Conservation (phyloP, 192 early-diverging fungal species). For the Podila horticola region DNA sequence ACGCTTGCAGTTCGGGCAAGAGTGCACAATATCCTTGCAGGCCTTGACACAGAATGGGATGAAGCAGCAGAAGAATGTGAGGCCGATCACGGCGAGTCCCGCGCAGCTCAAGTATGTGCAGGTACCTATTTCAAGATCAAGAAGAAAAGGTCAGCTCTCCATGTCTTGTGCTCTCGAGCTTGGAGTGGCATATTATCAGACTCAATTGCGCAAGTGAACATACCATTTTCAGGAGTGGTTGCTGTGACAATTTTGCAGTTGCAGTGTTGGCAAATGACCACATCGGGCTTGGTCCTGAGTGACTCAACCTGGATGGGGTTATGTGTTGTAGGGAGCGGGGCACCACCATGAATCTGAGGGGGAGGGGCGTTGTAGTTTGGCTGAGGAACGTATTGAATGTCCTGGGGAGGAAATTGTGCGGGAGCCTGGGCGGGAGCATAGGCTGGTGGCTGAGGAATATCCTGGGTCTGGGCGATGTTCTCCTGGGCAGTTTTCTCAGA, state of each 20-base stretch:
- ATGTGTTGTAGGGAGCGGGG: too few species aligned
- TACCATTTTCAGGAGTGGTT: conserved; percentile 41
- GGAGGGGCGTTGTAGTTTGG: too few species aligned
- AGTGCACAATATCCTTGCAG: conserved; percentile 45
- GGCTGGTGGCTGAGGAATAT: too few species aligned
- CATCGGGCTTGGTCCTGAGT: conserved; percentile 26
- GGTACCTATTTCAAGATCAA: conserved; percentile 13
- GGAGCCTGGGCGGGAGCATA: too few species aligned
- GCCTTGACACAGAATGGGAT: conserved; percentile 38
- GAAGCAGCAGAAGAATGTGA: conserved; percentile 43
- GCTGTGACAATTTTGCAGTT: conserved; percentile 29
- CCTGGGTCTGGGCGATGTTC: too few species aligned
- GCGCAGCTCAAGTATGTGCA: conserved; percentile 43
- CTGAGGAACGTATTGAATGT: too few species aligned
- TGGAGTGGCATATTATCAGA: neutral
- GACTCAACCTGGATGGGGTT: conserved; percentile 18
- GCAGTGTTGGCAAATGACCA: conserved; percentile 46
- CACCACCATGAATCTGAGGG: too few species aligned
- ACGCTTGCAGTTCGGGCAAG: conserved; percentile 44
- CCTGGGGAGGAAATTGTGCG: too few species aligned
- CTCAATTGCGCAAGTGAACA: neutral
- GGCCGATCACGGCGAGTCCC: conserved; percentile 26
- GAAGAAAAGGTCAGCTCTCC: neutral
- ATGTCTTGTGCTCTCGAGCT: neutral
- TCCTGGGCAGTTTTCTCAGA: too few species aligned